Evolutionary conservation across 345 rosid species (phyloP).

Genomic region (Bruguiera parviflora): DNA sequence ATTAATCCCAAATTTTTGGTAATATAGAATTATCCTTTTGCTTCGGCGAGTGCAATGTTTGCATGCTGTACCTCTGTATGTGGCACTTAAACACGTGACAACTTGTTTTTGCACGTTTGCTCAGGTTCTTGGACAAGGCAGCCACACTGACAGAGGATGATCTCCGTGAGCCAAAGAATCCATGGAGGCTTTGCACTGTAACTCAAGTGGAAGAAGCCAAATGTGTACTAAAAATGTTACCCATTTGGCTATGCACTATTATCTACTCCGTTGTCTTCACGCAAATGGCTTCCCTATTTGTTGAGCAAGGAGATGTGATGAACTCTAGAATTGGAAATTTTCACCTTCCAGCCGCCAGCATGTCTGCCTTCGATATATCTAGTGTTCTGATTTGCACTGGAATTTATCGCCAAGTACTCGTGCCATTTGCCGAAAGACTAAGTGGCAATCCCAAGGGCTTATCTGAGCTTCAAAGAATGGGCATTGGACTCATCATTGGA

Average conservation of each 20-base stretch:
- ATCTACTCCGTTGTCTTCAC: slow-evolving; percentile 73
- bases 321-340: slow-evolving; percentile 44
- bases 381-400: slow-evolving; percentile 73
- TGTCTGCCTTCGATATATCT: slow-evolving; percentile 78
- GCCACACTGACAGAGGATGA: slow-evolving; percentile 65
- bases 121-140: slow-evolving; percentile 80
- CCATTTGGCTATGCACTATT: slow-evolving; percentile 70
- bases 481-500: slow-evolving; percentile 71
- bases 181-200: slow-evolving; percentile 80
- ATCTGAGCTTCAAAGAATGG: slow-evolving; percentile 86
- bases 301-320: slow-evolving; percentile 77
- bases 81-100: no score
- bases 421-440: slow-evolving; percentile 50
- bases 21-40: no score
- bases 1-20: background rate
- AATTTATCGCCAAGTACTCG: slow-evolving; percentile 61
- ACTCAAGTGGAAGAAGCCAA: slow-evolving; percentile 85
- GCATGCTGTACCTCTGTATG: background rate
- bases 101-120: background rate
- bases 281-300: slow-evolving; percentile 70
- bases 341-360: slow-evolving; percentile 85
- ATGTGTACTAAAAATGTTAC: slow-evolving; percentile 62
- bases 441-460: slow-evolving; percentile 50
- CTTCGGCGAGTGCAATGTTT: background rate
- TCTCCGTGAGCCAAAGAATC: slow-evolving; percentile 21